Evolutionary conservation across 306 rosid genomes (phyloP), one percentile per base, ranked within the genome.

Genomic region (Trifolium subterraneum): DNA sequence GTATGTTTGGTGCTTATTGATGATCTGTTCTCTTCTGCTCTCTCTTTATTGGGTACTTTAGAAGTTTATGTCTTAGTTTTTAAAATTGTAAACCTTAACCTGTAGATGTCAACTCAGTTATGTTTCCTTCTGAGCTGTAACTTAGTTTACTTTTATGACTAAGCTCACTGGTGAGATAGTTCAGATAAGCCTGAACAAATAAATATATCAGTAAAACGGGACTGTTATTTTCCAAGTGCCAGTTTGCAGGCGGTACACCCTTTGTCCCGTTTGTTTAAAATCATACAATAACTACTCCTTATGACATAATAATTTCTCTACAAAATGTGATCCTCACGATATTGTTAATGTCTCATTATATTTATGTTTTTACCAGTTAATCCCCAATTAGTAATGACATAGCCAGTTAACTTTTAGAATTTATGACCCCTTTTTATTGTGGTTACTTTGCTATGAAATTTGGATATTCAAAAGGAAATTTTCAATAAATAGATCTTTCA

Each of bases 1-100:
- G 99, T 92, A 82, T 75, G 86, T 48, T 68, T 10, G 23, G 70
- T 18, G 10, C 59, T 73, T 36, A 29, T 63, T 64, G 66, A 60
- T 50, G 42, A 39, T 35, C 73, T 39, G 11, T 36, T 19, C 18
- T 56, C 47, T 23, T 76, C 22, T 7, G 20, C 62, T 78, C 45
- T 71, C 14, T 70, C 22, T 39, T 8, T 60, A 8, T 60, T 11
- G 8, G 16, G 33, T 66, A 38, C 36, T 55, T 8, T 16, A 2
- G 27, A 55, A 59, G 64, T 59, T 27, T 25, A 10, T 58, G 18
- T 15, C 7, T 8, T 14, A 7, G 0, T 1, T 14, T 25, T 27
- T 14, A 14, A 2, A 14, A 7, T 59, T 20, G 50, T 9, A 45
- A 74, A 70, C 18, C 50, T 39, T 68, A 55, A 65, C n/a, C 48